A percentile compares a stretch with the other conserved stretches of the same genome.
Conservation (phyloP, 1,139 yeast genomes). For the Pichia kudriavzevii region DNA sequence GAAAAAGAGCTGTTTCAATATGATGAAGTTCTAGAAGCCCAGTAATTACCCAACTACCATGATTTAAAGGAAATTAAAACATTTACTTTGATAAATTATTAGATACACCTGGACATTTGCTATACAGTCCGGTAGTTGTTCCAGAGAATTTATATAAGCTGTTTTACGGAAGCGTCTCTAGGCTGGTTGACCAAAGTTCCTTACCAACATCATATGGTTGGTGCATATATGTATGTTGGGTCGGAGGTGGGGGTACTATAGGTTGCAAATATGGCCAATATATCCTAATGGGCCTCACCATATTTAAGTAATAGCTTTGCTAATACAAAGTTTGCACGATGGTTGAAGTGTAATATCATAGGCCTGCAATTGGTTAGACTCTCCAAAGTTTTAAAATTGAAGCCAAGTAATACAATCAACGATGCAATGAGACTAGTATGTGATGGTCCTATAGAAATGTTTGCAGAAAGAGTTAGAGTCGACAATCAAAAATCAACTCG, state of each 20-base stretch:
- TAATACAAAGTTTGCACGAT: slow-evolving; percentile 18
- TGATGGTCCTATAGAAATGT: slow-evolving; percentile 13
- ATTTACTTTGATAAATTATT: slow-evolving; percentile 10
- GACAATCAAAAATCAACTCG: slow-evolving; percentile 6
- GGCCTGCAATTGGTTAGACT: slow-evolving; percentile 27
- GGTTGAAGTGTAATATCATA: slow-evolving; percentile 27
- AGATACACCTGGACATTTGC: slow-evolving; percentile 10
- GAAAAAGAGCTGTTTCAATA: slow-evolving; percentile 2
- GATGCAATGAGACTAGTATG: slow-evolving; percentile 2
- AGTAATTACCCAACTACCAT: slow-evolving; percentile 5
- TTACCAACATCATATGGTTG: slow-evolving; percentile 27
- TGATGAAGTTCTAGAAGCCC: slow-evolving; percentile 3
- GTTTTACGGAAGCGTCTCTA: slow-evolving; percentile 24
- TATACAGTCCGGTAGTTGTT: slow-evolving; percentile 23
- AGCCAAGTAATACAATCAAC: slow-evolving; percentile 12
- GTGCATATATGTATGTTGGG: slow-evolving; percentile 27
- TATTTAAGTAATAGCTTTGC: slow-evolving; percentile 19
- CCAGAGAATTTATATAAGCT: slow-evolving; percentile 19
- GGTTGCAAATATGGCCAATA: slow-evolving; percentile 23
- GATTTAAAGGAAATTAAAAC: slow-evolving; percentile 9
- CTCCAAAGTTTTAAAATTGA: too few relatives aligned
- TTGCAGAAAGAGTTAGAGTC: slow-evolving; percentile 6
- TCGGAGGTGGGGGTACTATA: slow-evolving; percentile 17
- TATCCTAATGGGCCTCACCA: slow-evolving; percentile 29
- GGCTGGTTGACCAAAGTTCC: slow-evolving; percentile 23